Percentiles rank a stretch among this genome's conserved stretches.
phyloP scores from a whole-genome alignment of 768 basidiomycete genomes.

The Xerocomellus intermedius region DNA sequence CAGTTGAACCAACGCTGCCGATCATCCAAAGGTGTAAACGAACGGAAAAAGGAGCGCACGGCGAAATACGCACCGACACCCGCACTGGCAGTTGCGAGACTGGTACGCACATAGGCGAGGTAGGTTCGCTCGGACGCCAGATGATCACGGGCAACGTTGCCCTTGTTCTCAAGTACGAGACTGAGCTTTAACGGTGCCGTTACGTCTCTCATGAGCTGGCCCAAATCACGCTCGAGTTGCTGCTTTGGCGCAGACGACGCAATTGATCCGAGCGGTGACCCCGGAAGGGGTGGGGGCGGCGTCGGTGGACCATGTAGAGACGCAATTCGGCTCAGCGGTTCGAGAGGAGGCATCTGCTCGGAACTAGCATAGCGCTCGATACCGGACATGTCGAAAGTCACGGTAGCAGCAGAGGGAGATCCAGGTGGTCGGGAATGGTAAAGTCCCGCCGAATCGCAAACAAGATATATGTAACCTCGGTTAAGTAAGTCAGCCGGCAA shows the following conservation, averaged over 20 bases:
- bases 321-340: slow-evolving; percentile 16
- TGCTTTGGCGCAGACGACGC: background rate
- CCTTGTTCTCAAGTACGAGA: slow-evolving; percentile 52
- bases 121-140: slow-evolving; percentile 63
- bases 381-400: slow-evolving; percentile 9
- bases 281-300: background rate
- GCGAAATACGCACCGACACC: slow-evolving; percentile 51
- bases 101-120: slow-evolving; percentile 63
- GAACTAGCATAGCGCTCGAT: slow-evolving; percentile 3
- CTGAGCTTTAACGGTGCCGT: slow-evolving; percentile 18
- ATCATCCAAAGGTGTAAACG: background rate
- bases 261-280: background rate
- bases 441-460: background rate
- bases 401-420: background rate
- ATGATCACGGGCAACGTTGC: slow-evolving; percentile 64
- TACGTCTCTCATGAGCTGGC: background rate
- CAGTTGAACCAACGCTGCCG: slow-evolving; percentile 54
- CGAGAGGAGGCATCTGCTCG: slow-evolving; percentile 23
- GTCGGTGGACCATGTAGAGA: slow-evolving; percentile 5
- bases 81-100: slow-evolving; percentile 54
- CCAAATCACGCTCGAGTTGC: background rate
- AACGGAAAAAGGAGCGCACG: too few relatives aligned
- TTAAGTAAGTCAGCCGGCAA: background rate
- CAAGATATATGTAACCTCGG: slow-evolving; percentile 4
- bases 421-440: background rate